These are phyloP conservation scores for Carex scoparia DNA, from an alignment of 176 grass and related monocot species.

Conservation along the genomic window DNA sequence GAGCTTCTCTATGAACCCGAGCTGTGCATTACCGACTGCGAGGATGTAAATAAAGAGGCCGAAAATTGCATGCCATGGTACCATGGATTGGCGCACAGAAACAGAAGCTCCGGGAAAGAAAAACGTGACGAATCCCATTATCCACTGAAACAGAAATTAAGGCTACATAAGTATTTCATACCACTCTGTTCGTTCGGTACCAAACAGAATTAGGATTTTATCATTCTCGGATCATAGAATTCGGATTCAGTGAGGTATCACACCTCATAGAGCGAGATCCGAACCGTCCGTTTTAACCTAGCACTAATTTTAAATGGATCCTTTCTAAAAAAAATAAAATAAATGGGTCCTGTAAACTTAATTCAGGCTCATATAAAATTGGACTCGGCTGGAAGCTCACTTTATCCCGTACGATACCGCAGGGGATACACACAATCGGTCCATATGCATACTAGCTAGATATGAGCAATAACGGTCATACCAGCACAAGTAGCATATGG, in stretches of 20 bases:
- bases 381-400: too few relatives aligned
- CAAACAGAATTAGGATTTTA: neutral
- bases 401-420: too few relatives aligned
- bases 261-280: too few relatives aligned
- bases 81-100: conserved; percentile 1
- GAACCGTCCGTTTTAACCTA: too few relatives aligned
- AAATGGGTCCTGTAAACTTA: too few relatives aligned
- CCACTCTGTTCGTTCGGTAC: neutral
- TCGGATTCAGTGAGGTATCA: too few relatives aligned
- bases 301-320: too few relatives aligned
- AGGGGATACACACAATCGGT: neutral
- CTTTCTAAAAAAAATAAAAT: too few relatives aligned
- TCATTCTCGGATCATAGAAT: neutral
- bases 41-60: conserved; percentile 57
- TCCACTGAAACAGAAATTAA: conserved; percentile 45
- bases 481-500: neutral
- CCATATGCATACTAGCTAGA: neutral
- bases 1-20: conserved; percentile 85
- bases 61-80: conserved; percentile 59
- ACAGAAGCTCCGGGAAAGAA: conserved; percentile 49
- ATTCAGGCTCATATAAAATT: too few relatives aligned
- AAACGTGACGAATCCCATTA: conserved; percentile 54
- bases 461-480: neutral
- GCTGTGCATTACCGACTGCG: conserved; percentile 43
- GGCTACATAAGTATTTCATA: neutral